These are phyloP conservation scores for Rasamsonia emersonii DNA, from an alignment of 2,329 filamentous ascomycete genomes.

Conservation along the genomic window DNA sequence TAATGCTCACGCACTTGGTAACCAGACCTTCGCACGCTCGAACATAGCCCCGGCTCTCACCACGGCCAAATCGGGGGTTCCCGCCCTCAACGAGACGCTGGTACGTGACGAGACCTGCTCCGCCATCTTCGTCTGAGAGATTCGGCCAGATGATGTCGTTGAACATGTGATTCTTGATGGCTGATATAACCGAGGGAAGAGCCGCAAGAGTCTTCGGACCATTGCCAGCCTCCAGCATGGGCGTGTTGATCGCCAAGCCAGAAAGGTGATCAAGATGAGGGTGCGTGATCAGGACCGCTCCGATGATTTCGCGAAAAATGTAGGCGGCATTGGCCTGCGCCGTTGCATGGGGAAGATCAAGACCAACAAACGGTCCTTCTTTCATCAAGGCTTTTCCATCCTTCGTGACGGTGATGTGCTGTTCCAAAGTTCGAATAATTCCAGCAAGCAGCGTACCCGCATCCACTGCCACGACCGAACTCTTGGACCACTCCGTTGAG, in stretches of 20 bases:
- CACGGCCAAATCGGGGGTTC: slow-evolving; percentile 72
- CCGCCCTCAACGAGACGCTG: slow-evolving; percentile 82
- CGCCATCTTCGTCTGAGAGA: slow-evolving; percentile 88
- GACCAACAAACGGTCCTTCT: slow-evolving; percentile 70
- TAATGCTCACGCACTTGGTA: slow-evolving; percentile 80
- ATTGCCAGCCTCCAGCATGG: slow-evolving; percentile 67
- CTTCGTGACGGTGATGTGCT: slow-evolving; percentile 16
- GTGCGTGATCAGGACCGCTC: slow-evolving; percentile 87
- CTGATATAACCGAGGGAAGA: slow-evolving; percentile 78
- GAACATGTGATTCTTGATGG: slow-evolving; percentile 90
- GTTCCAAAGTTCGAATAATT: slow-evolving; percentile 69
- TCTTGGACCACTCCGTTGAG: slow-evolving; percentile 67
- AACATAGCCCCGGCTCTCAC: slow-evolving; percentile 72
- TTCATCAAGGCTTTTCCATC: slow-evolving; percentile 22
- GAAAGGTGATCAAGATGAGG: slow-evolving; percentile 94
- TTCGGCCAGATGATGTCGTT: slow-evolving; percentile 99
- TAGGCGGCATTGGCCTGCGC: slow-evolving; percentile 71
- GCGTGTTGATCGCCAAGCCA: slow-evolving; percentile 88
- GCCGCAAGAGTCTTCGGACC: slow-evolving; percentile 78
- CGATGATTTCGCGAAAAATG: slow-evolving; percentile 69
- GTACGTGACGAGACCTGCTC: slow-evolving; percentile 85
- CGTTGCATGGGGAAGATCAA: slow-evolving; percentile 59
- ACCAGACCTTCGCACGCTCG: slow-evolving; percentile 81
- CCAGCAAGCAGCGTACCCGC: slow-evolving; percentile 81
- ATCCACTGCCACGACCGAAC: slow-evolving; percentile 85